Conservation (phyloP, 306 rosid genomes). For the Gastrolobium villosum region DNA sequence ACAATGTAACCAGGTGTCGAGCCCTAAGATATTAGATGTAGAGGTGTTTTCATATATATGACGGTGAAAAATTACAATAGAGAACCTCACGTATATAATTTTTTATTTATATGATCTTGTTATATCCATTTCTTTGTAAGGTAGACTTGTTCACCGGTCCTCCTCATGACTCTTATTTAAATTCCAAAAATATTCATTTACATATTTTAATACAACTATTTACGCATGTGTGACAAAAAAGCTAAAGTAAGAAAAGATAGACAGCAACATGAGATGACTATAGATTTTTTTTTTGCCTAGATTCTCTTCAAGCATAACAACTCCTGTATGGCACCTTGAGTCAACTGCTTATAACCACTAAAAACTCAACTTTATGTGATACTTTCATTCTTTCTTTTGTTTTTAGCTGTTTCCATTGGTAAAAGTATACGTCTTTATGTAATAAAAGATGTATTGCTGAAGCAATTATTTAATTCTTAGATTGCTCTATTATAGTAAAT, state of each 20-base stretch:
- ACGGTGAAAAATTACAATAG: too few species aligned
- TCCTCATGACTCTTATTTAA: not conserved
- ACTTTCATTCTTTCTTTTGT: not conserved
- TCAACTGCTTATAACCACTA: conserved; percentile 37
- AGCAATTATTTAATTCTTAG: not conserved
- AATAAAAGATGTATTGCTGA: not conserved
- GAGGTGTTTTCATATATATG: too few species aligned
- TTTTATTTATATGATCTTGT: too few species aligned
- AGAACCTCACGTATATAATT: too few species aligned
- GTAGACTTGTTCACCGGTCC: not conserved
- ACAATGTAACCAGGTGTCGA: too few species aligned
- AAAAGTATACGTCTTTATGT: not conserved
- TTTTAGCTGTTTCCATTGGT: conserved; percentile 7
- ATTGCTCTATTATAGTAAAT: not conserved
- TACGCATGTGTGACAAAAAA: not conserved
- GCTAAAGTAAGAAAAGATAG: not conserved
- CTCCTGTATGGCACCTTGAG: conserved; percentile 31
- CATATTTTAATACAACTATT: not conserved
- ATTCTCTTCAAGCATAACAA: conserved; percentile 40
- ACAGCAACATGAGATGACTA: conserved; percentile 20
- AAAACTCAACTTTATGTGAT: conserved; percentile 35
- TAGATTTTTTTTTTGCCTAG: conserved; percentile 25
- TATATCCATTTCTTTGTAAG: not conserved
- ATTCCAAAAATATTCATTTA: not conserved
- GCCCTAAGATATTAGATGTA: too few species aligned